phyloP scores from a whole-genome alignment of 2,329 filamentous ascomycete genomes.

The Gyromitra esculenta region DNA sequence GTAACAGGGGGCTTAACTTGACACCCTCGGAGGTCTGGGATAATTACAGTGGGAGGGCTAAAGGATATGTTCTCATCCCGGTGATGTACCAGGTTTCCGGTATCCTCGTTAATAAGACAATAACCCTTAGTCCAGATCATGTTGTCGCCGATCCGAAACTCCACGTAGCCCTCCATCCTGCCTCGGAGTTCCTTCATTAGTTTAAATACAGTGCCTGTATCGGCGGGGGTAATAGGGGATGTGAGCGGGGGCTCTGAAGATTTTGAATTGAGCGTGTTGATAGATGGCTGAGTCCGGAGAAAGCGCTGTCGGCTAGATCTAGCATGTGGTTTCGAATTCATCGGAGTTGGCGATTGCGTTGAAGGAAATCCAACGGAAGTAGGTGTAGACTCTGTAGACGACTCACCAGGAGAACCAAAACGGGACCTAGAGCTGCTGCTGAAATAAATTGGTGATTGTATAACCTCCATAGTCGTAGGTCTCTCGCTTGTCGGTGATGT shows the following conservation, averaged over 20 bases:
- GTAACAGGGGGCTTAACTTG: conserved; percentile 68
- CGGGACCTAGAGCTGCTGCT: conserved; percentile 41
- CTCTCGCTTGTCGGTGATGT: conserved; percentile 37
- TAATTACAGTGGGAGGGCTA: conserved; percentile 68
- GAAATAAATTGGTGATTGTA: conserved; percentile 41
- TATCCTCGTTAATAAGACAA: conserved; percentile 80
- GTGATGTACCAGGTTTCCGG: conserved; percentile 78
- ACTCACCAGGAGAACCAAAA: conserved; percentile 42
- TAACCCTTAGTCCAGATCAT: conserved; percentile 76
- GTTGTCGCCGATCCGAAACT: conserved; percentile 72
- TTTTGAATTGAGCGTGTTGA: conserved; percentile 51
- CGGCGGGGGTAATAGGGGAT: conserved; percentile 62
- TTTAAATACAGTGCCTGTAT: conserved; percentile 76
- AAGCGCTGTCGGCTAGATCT: conserved; percentile 51
- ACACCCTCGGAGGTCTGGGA: conserved; percentile 80
- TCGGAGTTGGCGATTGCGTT: conserved; percentile 39
- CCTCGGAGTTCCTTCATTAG: conserved; percentile 82
- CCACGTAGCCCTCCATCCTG: conserved; percentile 79
- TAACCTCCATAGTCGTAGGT: conserved; percentile 39
- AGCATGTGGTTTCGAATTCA: conserved; percentile 34
- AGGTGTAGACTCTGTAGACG: conserved; percentile 33
- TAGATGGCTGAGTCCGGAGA: conserved; percentile 49
- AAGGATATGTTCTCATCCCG: conserved; percentile 73
- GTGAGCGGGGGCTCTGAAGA: conserved; percentile 36
- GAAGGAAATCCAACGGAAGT: conserved; percentile 54